Base-by-base conservation (phyloP, 306 rosid species). In the Glycine latifolia region DNA sequence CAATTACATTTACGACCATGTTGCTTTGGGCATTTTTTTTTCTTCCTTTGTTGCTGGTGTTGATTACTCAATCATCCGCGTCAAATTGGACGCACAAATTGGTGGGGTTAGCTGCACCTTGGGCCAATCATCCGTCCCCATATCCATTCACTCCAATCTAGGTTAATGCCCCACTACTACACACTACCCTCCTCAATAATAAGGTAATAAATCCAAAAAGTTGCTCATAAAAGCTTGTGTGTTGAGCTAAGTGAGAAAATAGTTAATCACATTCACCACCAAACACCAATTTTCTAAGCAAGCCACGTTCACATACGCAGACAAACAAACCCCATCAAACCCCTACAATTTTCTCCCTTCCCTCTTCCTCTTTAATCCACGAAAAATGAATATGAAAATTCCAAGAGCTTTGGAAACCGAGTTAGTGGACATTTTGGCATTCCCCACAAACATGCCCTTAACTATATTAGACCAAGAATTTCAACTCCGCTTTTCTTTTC, bases 371-470 rank as follows among this genome's bases (percentile, higher is more conserved):
- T 26, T 26, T 26, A 26, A 47, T 75, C 77, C 81, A 85, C 54
- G 77, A 74, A 85, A 89, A 87, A 66, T 77, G 81, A 11, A 56
- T 84, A 79, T 84, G 94, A 87, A 88, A 94, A 94, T 78, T 92
- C 97, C 97, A 84, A 87, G 88, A 85, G 93, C 97, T 82, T 94
- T 71, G 97, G 93, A 84, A 92, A 87, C 78, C 95, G 97, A 86
- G 98, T 88, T 88, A 92, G 98, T 94, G 97, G 97, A 91, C 79
- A 84, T 88, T 85, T 87, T 89, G 67, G 82, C 91, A 81, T 85
- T 94, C 91, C 97, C 97, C 98, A 92, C 96, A 92, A 92, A 91
- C 97, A 89, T 89, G 97, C 94, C 92, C 89, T 87, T 77, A 79
- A 65, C 80, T 81, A 83, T 60, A 80, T 90, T 89, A 82, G 87